Conservation (phyloP, 768 basidiomycete genomes). For the Psilocybe tampanensis region DNA sequence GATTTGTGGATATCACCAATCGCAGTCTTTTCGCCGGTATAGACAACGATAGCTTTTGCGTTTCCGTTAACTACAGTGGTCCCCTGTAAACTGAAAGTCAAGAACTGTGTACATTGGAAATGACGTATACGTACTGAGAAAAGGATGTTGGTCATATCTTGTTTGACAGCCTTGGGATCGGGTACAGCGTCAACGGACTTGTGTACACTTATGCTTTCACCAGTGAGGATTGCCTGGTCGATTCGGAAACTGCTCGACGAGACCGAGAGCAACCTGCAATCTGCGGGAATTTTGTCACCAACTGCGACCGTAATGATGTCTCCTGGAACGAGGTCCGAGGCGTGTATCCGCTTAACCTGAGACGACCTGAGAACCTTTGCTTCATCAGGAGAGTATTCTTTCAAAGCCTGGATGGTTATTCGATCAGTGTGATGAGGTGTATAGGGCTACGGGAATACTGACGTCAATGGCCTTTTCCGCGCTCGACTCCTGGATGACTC, state of each 20-base stretch:
- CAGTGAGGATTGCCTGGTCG: conserved; percentile 96
- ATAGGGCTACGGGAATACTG: conserved; percentile 33
- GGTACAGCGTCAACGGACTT: conserved; percentile 71
- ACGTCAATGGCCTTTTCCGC: conserved; percentile 98
- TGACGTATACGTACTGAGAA: conserved; percentile 70
- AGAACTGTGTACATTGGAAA: conserved; percentile 1
- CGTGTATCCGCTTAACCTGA: conserved; percentile 71
- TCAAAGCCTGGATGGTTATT: conserved; percentile 68
- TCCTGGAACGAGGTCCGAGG: conserved; percentile 90
- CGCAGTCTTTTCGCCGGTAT: conserved; percentile 85
- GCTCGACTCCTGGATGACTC: conserved; percentile 95
- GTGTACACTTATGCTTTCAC: conserved; percentile 88
- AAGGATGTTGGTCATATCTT: conserved; percentile 97
- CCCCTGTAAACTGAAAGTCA: conserved; percentile 51
- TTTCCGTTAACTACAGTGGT: conserved; percentile 96
- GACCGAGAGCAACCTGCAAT: conserved; percentile 87
- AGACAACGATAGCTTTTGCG: conserved; percentile 84
- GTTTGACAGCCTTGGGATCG: conserved; percentile 87
- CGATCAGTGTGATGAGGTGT: conserved; percentile 1
- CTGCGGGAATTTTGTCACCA: conserved; percentile 94
- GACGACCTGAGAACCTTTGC: conserved; percentile 86
- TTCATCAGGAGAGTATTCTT: conserved; percentile 97
- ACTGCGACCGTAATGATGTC: conserved; percentile 91
- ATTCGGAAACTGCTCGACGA: conserved; percentile 93
- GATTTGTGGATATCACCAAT: conserved; percentile 98